Conservation (phyloP, 495 filamentous ascomycete genomes). For the Pyrenopolyporus hunteri region DNA sequence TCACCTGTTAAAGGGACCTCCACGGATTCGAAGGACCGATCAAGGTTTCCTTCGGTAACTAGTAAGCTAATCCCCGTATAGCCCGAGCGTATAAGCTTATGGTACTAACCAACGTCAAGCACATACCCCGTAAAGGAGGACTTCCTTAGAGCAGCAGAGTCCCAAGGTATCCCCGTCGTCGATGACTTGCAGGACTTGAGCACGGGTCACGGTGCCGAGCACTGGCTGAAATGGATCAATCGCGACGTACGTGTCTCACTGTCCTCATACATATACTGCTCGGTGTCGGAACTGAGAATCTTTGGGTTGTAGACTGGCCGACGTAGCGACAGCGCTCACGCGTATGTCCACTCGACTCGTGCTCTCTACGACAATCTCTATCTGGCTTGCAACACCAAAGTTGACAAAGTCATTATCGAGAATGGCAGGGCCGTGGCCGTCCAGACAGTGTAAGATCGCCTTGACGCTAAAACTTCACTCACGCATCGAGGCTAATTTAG, state of each 20-base stretch:
- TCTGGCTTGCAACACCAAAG: constrained; percentile 78
- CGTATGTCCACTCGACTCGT: constrained; percentile 73
- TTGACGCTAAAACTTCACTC: too few relatives aligned
- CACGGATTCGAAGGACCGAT: constrained; percentile 84
- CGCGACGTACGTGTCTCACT: constrained; percentile 59
- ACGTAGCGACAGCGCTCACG: constrained; percentile 77
- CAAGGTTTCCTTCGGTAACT: constrained; percentile 84
- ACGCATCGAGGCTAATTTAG: constrained; percentile 10
- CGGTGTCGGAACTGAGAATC: constrained; percentile 11
- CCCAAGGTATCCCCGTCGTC: constrained; percentile 73
- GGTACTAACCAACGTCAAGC: constrained; percentile 23
- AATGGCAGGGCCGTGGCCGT: constrained; percentile 70
- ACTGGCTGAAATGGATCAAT: constrained; percentile 74
- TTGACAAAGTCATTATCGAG: constrained; percentile 81
- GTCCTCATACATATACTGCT: neutral
- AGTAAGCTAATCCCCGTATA: constrained; percentile 43
- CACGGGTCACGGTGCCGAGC: constrained; percentile 65
- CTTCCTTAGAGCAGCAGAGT: constrained; percentile 79
- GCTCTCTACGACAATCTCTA: constrained; percentile 73
- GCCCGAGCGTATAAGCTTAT: neutral
- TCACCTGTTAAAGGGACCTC: constrained; percentile 65
- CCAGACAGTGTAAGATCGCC: constrained; percentile 50
- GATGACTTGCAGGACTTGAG: constrained; percentile 73
- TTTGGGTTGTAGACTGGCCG: constrained; percentile 58
- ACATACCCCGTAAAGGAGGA: constrained; percentile 76